Evolutionary conservation across 2,329 filamentous ascomycete genomes (phyloP), one percentile per base, ranked within the genome.

Genomic region (Passalora sequoiae): DNA sequence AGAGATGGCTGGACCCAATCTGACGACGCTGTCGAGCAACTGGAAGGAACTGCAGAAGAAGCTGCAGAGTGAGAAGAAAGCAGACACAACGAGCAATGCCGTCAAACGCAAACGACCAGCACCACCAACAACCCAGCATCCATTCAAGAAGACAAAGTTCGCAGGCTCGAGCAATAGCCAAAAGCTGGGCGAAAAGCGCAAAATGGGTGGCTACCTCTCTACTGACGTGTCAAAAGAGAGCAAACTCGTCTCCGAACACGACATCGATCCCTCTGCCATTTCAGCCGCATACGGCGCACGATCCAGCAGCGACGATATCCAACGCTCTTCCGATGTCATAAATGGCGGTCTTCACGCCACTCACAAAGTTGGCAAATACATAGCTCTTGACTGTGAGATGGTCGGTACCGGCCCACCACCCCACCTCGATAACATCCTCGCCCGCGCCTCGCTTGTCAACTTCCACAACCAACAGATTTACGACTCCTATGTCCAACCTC

Each of bases 341-440:
- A 73, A 74, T 50, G 63, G 64, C 50, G 69, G 71, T 42, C 58
- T 69, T 2, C 55, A 61, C 50, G 65, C 70, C 17, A 78, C 75
- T 4, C 68, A 84, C 25, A 78, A 88, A 40, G 70, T 89, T 15
- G 92, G 91, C 39, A 94, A 92, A 73, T 98, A 94, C 64, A 70
- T 98, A 30, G 85, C 86, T 15, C 79, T 98, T 35, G 92, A 98
- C 70, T 98, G 92, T 66, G 92, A 98, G 69, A 98, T 98, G 92
- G 92, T 98, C 19, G 92, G 91, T 36, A 80, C 94, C 9, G 86
- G 84, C 0, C 66, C 78, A 4, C 70, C 78, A 3, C 80, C 80
- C 30, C 79, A 80, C 38, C 74, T 83, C 51, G 77, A 81, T 60
- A 89, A 87, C 25, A 81, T 81, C 0, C 77, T 98, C 32, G 92